Evolutionary conservation across 495 filamentous ascomycete species (phyloP), one percentile per base, ranked within the genome.

Genomic region (Clohesyomyces aquaticus): DNA sequence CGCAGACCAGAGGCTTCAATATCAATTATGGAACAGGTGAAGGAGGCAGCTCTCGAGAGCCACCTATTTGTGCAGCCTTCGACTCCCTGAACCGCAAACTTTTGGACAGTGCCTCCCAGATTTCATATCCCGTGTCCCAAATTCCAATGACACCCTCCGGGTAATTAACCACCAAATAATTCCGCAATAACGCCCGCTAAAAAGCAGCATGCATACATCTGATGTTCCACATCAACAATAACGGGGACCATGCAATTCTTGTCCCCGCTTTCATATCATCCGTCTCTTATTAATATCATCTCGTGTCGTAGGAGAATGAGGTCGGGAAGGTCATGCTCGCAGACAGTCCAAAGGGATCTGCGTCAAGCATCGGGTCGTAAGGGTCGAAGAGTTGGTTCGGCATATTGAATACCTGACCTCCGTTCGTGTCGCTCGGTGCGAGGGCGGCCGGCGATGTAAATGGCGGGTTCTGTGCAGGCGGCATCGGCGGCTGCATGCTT

Each of bases 321-420:
- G 89, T 92, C 21, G 91, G 91, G 69, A 95, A 96, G 67, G 92
- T 89, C 92, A 96, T 95, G 77, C 90, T 94, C 21, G 91, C 91
- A 55, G 88, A 91, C 45, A 96, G 78, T 18, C 91, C 92, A 70
- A 96, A 96, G 9, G 92, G 91, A 76, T 96, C 92, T 62, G 90
- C 87, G 73, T 96, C 91, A 41, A 94, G 81, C 76, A 89, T 87
- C 10, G 90, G 88, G 71, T 91, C 88, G 71, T 84, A 88, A n/a
- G 86, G 83, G 69, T 93, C 91, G 68, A 95, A 82, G 12, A 91
- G 64, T 58, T 86, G 82, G 26, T 86, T 88, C 78, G 88, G 84
- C 63, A 82, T 69, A 58, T 74, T 74, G 59, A 77, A 77, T 49
- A 74, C 71, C 1, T 53, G 72, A 38, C 75, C 74, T 58, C 74